These are phyloP conservation scores for Apium graveolens DNA, from an alignment of 129 eudicot genomes.

Conservation along the genomic window DNA sequence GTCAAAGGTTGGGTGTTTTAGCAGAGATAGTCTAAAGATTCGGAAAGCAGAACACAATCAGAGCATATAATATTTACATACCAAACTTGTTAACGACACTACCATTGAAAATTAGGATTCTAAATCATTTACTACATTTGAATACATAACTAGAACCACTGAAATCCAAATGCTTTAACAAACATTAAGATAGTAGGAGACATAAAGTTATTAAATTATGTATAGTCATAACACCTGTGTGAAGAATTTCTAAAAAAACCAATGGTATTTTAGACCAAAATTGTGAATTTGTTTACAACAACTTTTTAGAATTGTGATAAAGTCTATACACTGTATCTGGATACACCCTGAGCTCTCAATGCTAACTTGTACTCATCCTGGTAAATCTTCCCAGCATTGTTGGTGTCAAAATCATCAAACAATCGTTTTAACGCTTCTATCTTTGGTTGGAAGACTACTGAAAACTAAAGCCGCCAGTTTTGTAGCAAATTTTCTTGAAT, in stretches of 20 bases:
- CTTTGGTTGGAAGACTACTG: conserved; percentile 29
- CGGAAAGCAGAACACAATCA: neutral
- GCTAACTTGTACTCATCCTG: conserved; percentile 39
- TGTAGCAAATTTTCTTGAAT: conserved; percentile 24
- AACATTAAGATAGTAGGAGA: neutral
- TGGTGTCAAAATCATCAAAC: conserved; percentile 42
- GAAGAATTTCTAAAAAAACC: too few relatives aligned
- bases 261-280: too few relatives aligned
- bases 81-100: neutral
- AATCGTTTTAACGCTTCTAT: conserved; percentile 39
- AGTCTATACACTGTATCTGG: conserved; percentile 25
- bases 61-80: neutral
- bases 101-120: neutral
- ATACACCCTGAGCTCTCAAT: conserved; percentile 20
- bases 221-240: too few relatives aligned
- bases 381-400: conserved; percentile 51
- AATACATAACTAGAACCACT: neutral
- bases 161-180: neutral
- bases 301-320: neutral
- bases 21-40: neutral
- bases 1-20: neutral
- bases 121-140: neutral
- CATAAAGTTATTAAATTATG: neutral
- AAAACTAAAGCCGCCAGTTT: neutral
- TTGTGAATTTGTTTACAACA: too few relatives aligned